phyloP scores from a whole-genome alignment of 2,329 filamentous ascomycete species.

The Aspergillus puulaauensis region DNA sequence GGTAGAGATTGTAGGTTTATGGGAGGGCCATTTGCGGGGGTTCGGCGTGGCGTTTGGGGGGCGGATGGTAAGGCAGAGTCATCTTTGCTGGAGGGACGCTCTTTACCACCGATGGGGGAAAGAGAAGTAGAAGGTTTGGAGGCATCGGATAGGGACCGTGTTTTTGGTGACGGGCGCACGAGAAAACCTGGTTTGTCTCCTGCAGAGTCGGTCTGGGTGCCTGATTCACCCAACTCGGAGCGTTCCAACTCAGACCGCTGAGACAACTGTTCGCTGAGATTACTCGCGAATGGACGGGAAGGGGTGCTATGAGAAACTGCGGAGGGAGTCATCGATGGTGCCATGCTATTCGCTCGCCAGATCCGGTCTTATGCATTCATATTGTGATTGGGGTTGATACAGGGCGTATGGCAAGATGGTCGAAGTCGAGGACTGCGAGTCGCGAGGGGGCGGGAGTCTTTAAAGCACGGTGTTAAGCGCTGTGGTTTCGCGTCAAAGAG shows the following conservation, averaged over 20 bases:
- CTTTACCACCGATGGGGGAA: slow-evolving; percentile 58
- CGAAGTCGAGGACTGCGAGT: neutral
- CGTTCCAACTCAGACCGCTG: slow-evolving; percentile 26
- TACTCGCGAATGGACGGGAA: slow-evolving; percentile 32
- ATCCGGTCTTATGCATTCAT: slow-evolving; percentile 9
- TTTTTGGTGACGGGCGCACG: slow-evolving; percentile 46
- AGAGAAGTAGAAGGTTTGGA: slow-evolving; percentile 59
- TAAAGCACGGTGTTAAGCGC: slow-evolving; percentile 3
- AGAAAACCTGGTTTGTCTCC: slow-evolving; percentile 17
- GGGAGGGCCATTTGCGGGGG: slow-evolving; percentile 65
- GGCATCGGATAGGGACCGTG: slow-evolving; percentile 66
- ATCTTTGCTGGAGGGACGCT: slow-evolving; percentile 62
- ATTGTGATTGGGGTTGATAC: neutral
- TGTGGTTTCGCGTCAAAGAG: neutral
- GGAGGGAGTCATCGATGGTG: slow-evolving; percentile 21
- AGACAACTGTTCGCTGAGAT: slow-evolving; percentile 37
- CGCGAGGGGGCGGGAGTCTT: neutral
- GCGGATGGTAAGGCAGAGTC: slow-evolving; percentile 57
- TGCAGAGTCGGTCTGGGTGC: slow-evolving; percentile 10
- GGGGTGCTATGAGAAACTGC: slow-evolving; percentile 22
- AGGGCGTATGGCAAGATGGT: neutral
- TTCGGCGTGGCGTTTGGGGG: slow-evolving; percentile 72
- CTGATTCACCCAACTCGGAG: slow-evolving; percentile 18
- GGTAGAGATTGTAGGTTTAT: slow-evolving; percentile 71
- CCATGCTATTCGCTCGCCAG: slow-evolving; percentile 17